Evolutionary conservation across 1,284 basidiomycete species (phyloP), one percentile per base, ranked within the genome.

Genomic region (Lentinus polychrous): DNA sequence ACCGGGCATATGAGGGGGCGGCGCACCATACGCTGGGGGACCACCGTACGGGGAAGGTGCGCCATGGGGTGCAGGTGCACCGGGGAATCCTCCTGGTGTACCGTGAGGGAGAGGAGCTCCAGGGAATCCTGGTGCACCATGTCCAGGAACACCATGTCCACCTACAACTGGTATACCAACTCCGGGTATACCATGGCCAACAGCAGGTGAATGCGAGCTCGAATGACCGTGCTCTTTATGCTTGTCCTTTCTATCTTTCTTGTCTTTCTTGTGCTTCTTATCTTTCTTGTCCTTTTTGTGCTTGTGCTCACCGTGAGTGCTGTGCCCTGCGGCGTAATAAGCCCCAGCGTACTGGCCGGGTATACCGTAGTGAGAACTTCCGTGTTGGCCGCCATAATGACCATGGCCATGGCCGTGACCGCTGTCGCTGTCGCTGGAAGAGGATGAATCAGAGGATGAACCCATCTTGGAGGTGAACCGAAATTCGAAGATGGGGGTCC

Each of bases 271-370:
- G 42, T 43, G 48, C 34, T 59, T 52, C 52, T 57, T 51, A 33
- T 57, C 47, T 32, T 54, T 51, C 23, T 59, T 55, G 33, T 57
- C 49, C 35, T 61, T 49, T 20, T 51, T 46, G 17, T 57, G 49
- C 40, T 53, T 41, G 43, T 45, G 32, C 53, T 53, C n/a, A 17
- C 23, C 17, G 33, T 45, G 43, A 44, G 22, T 12, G n/a, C n/a
- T n/a, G n/a, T n/a, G n/a, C 5, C 27, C 43, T 7, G 43, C 10
- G 15, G 20, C 15, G 20, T 17, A 8, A 17, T 38, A 38, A 38
- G 14, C 37, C 15, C 37, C 37, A 17, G 37, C 37, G 20, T 38
- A 17, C 8, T n/a, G n/a, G n/a, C n/a, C n/a, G n/a, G n/a, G n/a
- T n/a, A n/a, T n/a, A n/a, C n/a, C n/a, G n/a, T n/a, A n/a, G n/a